These are phyloP conservation scores for Daldinia sp. DNA, from an alignment of 2,329 filamentous ascomycete genomes.

Conservation along the genomic window DNA sequence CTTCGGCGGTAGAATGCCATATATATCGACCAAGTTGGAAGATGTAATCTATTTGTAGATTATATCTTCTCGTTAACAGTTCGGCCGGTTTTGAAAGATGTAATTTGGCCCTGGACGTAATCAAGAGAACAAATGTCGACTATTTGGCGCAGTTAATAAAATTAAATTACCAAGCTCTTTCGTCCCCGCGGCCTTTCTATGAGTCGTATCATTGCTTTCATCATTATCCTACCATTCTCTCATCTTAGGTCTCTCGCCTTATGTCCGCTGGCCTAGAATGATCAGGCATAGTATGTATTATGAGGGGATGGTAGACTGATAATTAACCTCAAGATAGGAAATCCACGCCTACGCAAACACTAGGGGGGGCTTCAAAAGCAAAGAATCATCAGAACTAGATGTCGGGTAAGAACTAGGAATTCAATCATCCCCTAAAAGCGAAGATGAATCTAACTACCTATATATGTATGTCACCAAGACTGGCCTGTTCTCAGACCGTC, in stretches of 20 bases:
- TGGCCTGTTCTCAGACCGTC: neutral
- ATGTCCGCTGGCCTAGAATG: too few relatives aligned
- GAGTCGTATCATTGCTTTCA: neutral
- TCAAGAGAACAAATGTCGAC: neutral
- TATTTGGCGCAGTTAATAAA: constrained; percentile 4
- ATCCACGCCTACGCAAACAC: neutral
- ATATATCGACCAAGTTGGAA: neutral
- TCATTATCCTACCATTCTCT: neutral
- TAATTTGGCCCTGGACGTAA: neutral
- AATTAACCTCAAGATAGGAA: too few relatives aligned
- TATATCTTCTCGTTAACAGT: constrained; percentile 6
- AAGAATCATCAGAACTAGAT: neutral
- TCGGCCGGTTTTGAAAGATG: neutral
- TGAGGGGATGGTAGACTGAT: neutral
- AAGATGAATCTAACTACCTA: neutral
- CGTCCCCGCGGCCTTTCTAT: neutral
- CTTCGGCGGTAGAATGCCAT: neutral
- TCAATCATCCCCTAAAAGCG: neutral
- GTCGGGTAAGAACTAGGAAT: neutral
- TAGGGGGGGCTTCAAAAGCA: neutral
- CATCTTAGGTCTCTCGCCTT: neutral
- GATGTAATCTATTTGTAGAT: neutral
- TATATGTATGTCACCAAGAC: neutral
- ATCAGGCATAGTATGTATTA: too few relatives aligned
- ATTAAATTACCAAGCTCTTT: neutral